Evolutionary conservation across 495 filamentous ascomycete genomes (phyloP).

Genomic region (Clavariopsis aquatica): DNA sequence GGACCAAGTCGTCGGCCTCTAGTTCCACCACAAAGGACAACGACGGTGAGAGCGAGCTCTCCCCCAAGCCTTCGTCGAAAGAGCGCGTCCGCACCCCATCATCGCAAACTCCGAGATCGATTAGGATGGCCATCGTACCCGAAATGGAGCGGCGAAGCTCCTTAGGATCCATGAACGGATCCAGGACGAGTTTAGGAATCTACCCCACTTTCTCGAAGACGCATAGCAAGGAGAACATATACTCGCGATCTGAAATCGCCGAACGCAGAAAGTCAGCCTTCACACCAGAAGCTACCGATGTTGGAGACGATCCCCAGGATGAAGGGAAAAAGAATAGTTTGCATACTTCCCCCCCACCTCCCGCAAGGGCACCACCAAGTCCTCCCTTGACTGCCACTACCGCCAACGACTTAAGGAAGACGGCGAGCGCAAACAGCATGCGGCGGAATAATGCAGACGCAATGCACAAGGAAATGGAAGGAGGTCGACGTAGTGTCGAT

Average conservation of each 20-base stretch:
- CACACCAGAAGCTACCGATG: conserved; percentile 78
- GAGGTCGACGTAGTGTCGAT: conserved; percentile 46
- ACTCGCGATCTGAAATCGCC: conserved; percentile 59
- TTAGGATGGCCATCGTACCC: conserved; percentile 42
- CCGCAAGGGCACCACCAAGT: conserved; percentile 55
- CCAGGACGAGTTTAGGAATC: conserved; percentile 61
- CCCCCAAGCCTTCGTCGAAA: conserved; percentile 22
- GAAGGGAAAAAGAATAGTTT: conserved; percentile 38
- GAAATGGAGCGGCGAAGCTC: conserved; percentile 47
- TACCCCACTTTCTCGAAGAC: conserved; percentile 89
- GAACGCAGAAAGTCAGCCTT: conserved; percentile 56
- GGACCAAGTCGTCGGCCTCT: conserved; percentile 17
- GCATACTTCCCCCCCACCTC: not conserved
- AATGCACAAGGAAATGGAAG: conserved; percentile 47
- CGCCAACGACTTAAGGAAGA: conserved; percentile 52
- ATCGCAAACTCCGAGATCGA: conserved; percentile 14
- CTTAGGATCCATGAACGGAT: conserved; percentile 36
- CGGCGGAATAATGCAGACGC: conserved; percentile 41
- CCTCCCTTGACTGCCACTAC: conserved; percentile 65
- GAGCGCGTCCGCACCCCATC: conserved; percentile 29
- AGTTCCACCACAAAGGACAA: conserved; percentile 6
- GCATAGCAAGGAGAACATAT: conserved; percentile 80
- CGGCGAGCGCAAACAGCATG: conserved; percentile 50
- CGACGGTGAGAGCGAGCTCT: conserved; percentile 19
- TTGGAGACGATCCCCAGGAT: conserved; percentile 52